Conservation (phyloP, 257 asterid genomes). For the Anisodus tanguticus region DNA sequence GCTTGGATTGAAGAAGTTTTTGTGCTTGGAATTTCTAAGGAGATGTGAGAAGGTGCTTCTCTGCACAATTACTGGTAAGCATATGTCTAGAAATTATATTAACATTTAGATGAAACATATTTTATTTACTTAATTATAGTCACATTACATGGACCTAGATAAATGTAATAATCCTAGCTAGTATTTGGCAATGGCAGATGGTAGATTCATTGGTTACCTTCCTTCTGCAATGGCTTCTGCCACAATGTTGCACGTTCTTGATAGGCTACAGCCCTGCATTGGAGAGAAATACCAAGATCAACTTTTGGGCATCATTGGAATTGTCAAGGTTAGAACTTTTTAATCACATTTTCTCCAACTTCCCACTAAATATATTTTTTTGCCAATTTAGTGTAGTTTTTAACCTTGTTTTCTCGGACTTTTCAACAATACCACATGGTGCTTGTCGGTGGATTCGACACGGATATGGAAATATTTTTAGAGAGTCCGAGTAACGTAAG, state of each 20-base stretch:
- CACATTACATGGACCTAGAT: not conserved
- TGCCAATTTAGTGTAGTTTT: too few species aligned
- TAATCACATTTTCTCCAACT: too few species aligned
- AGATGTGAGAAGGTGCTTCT: slow-evolving; percentile 64
- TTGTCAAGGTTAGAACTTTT: slow-evolving; percentile 56
- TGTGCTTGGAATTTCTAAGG: slow-evolving; percentile 46
- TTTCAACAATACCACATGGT: too few species aligned
- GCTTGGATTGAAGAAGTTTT: slow-evolving; percentile 37
- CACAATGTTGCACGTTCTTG: slow-evolving; percentile 67
- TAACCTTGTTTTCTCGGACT: too few species aligned
- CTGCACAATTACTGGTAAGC: slow-evolving; percentile 52
- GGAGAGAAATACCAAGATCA: slow-evolving; percentile 59
- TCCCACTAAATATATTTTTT: not conserved
- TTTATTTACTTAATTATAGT: not conserved
- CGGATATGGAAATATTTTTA: too few species aligned
- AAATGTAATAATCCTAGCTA: not conserved
- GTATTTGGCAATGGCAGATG: slow-evolving; percentile 49
- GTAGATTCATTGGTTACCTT: slow-evolving; percentile 59
- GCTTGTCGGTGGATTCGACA: too few species aligned
- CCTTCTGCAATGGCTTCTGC: slow-evolving; percentile 92
- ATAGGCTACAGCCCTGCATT: slow-evolving; percentile 58
- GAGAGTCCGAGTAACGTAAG: too few species aligned
- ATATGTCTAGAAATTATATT: not conserved
- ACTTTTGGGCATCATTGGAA: slow-evolving; percentile 66
- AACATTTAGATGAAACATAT: too few species aligned